Conservation (phyloP, 352 stramenopile genomes). For the Pythium insidiosum region DNA sequence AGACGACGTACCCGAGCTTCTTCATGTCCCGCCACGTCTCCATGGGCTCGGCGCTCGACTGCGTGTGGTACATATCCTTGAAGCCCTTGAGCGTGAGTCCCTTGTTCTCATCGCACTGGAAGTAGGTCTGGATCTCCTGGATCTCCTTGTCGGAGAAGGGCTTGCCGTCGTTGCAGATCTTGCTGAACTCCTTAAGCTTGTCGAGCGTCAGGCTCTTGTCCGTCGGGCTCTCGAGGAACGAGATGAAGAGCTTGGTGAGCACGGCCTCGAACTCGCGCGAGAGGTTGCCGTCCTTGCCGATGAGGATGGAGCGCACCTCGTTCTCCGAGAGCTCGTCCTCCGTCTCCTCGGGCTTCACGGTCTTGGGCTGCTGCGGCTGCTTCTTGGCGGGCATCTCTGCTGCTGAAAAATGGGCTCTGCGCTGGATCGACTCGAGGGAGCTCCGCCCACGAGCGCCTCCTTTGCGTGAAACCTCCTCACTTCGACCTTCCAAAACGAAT, state of each 20-base stretch:
- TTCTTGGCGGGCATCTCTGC: slow-evolving; percentile 56
- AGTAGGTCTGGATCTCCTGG: slow-evolving; percentile 90
- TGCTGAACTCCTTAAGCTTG: slow-evolving; percentile 85
- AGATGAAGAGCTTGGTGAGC: slow-evolving; percentile 81
- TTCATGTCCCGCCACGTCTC: slow-evolving; percentile 88
- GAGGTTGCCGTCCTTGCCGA: slow-evolving; percentile 74
- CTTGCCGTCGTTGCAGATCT: slow-evolving; percentile 85
- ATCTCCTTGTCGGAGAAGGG: slow-evolving; percentile 86
- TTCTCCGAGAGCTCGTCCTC: slow-evolving; percentile 65
- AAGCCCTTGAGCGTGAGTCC: slow-evolving; percentile 84
- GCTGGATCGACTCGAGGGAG: too few relatives aligned
- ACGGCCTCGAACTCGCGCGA: slow-evolving; percentile 82
- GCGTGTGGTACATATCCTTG: slow-evolving; percentile 90
- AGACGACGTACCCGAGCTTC: slow-evolving; percentile 64
- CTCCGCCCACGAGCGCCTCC: too few relatives aligned
- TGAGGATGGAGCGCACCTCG: slow-evolving; percentile 75
- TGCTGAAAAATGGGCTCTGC: slow-evolving; percentile 2
- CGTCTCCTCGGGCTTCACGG: slow-evolving; percentile 27
- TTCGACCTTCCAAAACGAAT: not conserved
- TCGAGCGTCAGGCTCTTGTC: slow-evolving; percentile 77
- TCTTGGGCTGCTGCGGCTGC: slow-evolving; percentile 47
- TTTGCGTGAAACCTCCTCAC: not conserved
- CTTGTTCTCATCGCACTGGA: slow-evolving; percentile 89
- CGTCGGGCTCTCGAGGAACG: slow-evolving; percentile 70
- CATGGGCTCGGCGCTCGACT: slow-evolving; percentile 82